Evolutionary conservation across 2,329 filamentous ascomycete species (phyloP), one percentile per base, ranked within the genome.

Genomic region (Aspergillus spinulosporus): DNA sequence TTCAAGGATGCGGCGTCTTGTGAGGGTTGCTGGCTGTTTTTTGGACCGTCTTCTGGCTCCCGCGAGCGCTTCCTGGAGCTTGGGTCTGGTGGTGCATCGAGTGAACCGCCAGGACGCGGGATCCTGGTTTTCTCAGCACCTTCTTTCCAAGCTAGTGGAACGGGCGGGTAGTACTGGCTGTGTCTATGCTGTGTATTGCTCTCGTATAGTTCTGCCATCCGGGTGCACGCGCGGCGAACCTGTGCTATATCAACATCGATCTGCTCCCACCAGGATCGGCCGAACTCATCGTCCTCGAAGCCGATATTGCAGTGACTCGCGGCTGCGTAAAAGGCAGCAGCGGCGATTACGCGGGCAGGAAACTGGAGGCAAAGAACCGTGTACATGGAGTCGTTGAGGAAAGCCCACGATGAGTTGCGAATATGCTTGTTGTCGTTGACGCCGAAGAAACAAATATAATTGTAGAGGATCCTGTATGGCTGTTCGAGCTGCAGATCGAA

Each of bases 401-500:
- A 97, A 0, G 91, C 88, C 92, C 94, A 97, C 1, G 91, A 89
- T 0, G 89, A 86, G 73, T 96, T 92, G 54, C 93, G 85, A 31
- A 97, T 76, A 53, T 82, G 78, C 74, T 93, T 93, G 74, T 95
- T 89, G 66, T 93, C 87, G 57, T 90, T 85, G 47, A 92, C 80
- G 26, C 83, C 81, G 59, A 94, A 84, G 68, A 84, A 86, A 52
- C 86, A 84, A 31, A 96, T 83, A 68, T 92, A 87, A 54, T 93
- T 86, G 73, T 90, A 94, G 29, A 97, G 84, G 57, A 88, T 84
- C 57, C 88, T 86, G 72, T 97, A 94, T 0, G 94, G 93, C 58
- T 92, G 90, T 63, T 95, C 89, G 29, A 97, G 81, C 73, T 92
- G 90, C 45, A 99, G 80, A 71, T 99, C 94, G 72, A 99, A 99